These are phyloP conservation scores for Pseudodiploospora longispora DNA, from an alignment of 2,329 filamentous ascomycete genomes.

Conservation along the genomic window DNA sequence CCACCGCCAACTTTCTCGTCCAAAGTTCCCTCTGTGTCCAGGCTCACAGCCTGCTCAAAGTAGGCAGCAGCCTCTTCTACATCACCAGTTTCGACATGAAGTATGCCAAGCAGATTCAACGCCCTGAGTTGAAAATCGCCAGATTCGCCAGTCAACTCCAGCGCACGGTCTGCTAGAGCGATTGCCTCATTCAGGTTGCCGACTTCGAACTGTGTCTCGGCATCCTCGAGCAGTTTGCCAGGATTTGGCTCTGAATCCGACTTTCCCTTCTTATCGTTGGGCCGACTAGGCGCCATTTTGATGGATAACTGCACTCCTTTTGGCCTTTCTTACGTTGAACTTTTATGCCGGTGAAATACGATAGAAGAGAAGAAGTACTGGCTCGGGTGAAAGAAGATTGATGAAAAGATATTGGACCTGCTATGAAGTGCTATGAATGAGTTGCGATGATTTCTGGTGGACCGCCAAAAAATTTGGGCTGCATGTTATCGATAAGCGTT, in stretches of 20 bases:
- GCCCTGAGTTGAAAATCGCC: slow-evolving; percentile 53
- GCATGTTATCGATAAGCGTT: slow-evolving; percentile 23
- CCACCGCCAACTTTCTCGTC: slow-evolving; percentile 70
- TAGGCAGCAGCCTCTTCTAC: slow-evolving; percentile 63
- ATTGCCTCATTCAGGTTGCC: slow-evolving; percentile 34
- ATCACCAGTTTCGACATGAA: slow-evolving; percentile 75
- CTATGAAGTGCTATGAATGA: too few species aligned
- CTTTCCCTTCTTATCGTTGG: slow-evolving; percentile 28
- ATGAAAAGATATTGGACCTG: too few species aligned
- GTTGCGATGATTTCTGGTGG: too few species aligned
- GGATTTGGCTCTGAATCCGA: slow-evolving; percentile 20
- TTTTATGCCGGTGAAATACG: too few species aligned
- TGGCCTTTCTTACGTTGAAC: too few species aligned
- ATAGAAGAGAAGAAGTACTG: too few species aligned
- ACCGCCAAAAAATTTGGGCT: slow-evolving; percentile 19
- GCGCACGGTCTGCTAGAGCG: slow-evolving; percentile 33
- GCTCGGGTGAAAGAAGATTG: too few species aligned
- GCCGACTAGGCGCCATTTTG: slow-evolving; percentile 34
- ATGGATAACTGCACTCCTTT: neutral
- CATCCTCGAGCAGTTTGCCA: slow-evolving; percentile 28
- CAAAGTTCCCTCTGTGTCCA: slow-evolving; percentile 67
- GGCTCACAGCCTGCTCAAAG: slow-evolving; percentile 63
- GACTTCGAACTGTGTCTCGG: slow-evolving; percentile 33
- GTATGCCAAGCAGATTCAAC: slow-evolving; percentile 71
- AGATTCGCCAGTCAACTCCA: slow-evolving; percentile 33